A percentile compares a stretch with the other conserved stretches of the same genome.
phyloP scores from a whole-genome alignment of 108 stramenopile genomes.

The Nitzschia palea region DNA sequence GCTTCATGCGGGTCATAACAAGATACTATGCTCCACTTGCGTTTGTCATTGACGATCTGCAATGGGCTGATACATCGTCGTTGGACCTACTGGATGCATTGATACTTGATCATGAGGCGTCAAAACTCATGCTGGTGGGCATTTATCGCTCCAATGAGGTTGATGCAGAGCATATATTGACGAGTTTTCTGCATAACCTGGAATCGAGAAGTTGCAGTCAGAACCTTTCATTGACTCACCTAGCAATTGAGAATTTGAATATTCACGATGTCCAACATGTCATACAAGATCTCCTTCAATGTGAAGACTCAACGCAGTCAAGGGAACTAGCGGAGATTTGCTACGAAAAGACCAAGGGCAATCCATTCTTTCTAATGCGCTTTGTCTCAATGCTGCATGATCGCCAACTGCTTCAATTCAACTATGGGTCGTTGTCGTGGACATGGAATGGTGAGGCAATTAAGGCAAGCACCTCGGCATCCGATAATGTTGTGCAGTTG shows the following conservation, averaged over 20 bases:
- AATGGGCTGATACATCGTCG: constrained; percentile 50
- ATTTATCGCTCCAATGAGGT: constrained; percentile 17
- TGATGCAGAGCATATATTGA: constrained; percentile 1
- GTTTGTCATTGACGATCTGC: constrained; percentile 52
- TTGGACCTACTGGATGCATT: constrained; percentile 12
- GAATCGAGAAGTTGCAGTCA: background rate
- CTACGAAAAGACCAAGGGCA: constrained; percentile 52
- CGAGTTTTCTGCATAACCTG: constrained; percentile 34
- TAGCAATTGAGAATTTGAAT: background rate
- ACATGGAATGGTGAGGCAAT: background rate
- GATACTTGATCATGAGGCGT: background rate
- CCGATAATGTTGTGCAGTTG: background rate
- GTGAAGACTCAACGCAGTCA: background rate
- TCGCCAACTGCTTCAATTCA: background rate
- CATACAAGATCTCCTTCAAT: background rate
- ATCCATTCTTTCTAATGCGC: constrained; percentile 54
- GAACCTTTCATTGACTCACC: background rate
- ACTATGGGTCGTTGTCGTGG: background rate
- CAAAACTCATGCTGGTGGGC: constrained; percentile 8
- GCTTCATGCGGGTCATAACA: background rate
- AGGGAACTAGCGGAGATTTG: background rate
- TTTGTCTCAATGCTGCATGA: constrained; percentile 36
- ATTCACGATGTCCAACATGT: background rate
- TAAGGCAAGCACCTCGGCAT: background rate
- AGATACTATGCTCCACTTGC: background rate